Base-by-base conservation (phyloP, 2,329 filamentous ascomycete species). In the Colletotrichum viniferum region DNA sequence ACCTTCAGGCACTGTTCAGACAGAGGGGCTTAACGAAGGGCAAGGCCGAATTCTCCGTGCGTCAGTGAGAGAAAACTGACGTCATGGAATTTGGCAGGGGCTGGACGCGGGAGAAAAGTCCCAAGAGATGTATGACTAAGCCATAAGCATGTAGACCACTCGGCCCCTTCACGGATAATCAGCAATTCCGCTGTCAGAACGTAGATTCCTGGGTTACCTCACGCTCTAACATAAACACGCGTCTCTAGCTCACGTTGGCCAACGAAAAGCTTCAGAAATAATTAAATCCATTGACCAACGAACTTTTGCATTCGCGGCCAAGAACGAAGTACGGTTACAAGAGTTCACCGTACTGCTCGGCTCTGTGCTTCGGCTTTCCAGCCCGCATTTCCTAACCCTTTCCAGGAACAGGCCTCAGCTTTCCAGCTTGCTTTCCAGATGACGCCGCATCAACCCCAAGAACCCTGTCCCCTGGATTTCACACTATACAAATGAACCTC, bases 371-470 rank as follows among this genome's bases (percentile, higher is more conserved):
- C 21, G 28, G 21, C 58, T 61, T 26, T 28, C 56, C 10, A 60
- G 14, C 28, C 28, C 10, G 9, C 28, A 21, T n/a, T 60, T 21
- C 30, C 58, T 32, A 13, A 61, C 30, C 28, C n/a, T 32, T 32
- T 32, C n/a, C 28, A 32, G 28, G n/a, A 61, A 32, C 61, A 32
- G 28, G 68, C 67, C 14, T 26, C 52, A 66, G 72, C 48, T 34
- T 18, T 34, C 38, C 65, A 26, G 32, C 28, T 43, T 32, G 63
- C 16, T 62, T 61, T 60, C 43, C 69, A 62, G 58, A 73, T 75
- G 58, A 73, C 69, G 63, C 73, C 73, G 73, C 63, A 75, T 69
- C 69, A 36, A 30, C 55, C 61, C 32, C 36, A 30, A 58, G 61
- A 68, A 14, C 43, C 34, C 43, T 36, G 36, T 48, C 24, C 60